These are phyloP conservation scores for Pyrenophora teres DNA, from an alignment of 2,329 filamentous ascomycete genomes.

Conservation along the genomic window DNA sequence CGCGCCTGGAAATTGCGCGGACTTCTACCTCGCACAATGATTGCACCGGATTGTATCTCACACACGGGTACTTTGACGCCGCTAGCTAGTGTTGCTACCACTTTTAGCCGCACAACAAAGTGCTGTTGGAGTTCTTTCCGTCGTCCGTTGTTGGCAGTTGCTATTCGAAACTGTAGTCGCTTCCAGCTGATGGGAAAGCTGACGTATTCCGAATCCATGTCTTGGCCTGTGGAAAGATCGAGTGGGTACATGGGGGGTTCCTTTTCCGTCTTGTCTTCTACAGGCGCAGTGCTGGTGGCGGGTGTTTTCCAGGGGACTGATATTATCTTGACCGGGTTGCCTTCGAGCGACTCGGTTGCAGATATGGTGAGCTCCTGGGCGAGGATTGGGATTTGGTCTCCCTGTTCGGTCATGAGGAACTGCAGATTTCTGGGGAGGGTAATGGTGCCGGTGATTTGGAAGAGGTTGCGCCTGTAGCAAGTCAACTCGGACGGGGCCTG, in stretches of 20 bases:
- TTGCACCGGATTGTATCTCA: conserved; percentile 84
- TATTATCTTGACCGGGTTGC: conserved; percentile 88
- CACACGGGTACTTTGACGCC: conserved; percentile 81
- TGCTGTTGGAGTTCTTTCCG: conserved; percentile 96
- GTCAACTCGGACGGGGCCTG: conserved; percentile 75
- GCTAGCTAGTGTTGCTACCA: conserved; percentile 80
- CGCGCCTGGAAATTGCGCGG: conserved; percentile 93
- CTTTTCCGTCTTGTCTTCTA: conserved; percentile 72
- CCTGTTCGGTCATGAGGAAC: conserved; percentile 81
- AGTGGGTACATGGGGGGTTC: conserved; percentile 84
- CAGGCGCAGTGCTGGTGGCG: conserved; percentile 74
- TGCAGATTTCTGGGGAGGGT: conserved; percentile 78
- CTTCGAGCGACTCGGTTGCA: conserved; percentile 92
- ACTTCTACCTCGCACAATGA: conserved; percentile 91
- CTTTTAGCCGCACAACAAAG: conserved; percentile 86
- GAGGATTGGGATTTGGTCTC: conserved; percentile 80
- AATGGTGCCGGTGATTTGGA: conserved; percentile 91
- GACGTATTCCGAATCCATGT: conserved; percentile 80
- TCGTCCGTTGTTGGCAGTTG: conserved; percentile 93
- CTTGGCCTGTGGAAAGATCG: conserved; percentile 66
- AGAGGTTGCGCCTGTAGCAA: conserved; percentile 93
- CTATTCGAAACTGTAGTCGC: conserved; percentile 88
- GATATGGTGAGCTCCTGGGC: conserved; percentile 87
- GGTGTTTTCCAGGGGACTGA: conserved; percentile 98
- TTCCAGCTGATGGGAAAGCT: conserved; percentile 95